Percentiles rank a stretch among this genome's conserved stretches.
phyloP scores from a whole-genome alignment of 2,329 filamentous ascomycete species.

The Colletotrichum australisinense region DNA sequence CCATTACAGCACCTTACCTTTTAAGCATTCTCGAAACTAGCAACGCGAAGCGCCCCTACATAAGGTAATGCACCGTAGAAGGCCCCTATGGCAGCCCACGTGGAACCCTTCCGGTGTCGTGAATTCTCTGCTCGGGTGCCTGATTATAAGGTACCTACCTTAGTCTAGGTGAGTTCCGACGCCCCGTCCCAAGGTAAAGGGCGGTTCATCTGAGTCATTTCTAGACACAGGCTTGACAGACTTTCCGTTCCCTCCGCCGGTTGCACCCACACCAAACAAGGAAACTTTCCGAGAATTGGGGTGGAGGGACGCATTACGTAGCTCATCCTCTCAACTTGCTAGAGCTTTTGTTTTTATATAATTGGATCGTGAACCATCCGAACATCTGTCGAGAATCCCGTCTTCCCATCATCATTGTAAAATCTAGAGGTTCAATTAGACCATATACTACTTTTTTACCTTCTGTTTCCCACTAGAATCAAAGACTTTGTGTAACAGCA shows the following conservation, averaged over 20 bases:
- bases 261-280: slow-evolving; percentile 14
- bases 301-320: slow-evolving; percentile 10
- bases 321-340: neutral
- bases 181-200: neutral
- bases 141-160: too few relatives aligned
- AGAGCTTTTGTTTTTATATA: neutral
- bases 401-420: neutral
- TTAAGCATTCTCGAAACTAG: neutral
- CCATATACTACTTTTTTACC: neutral
- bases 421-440: slow-evolving; percentile 5
- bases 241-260: neutral
- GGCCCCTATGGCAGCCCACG: neutral
- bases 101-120: neutral
- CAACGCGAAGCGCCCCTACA: neutral
- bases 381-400: neutral
- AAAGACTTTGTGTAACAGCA: neutral
- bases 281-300: neutral
- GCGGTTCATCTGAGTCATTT: slow-evolving; percentile 2
- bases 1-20: too few relatives aligned
- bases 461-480: neutral
- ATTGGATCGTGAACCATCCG: slow-evolving; percentile 4
- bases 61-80: neutral
- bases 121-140: neutral
- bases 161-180: neutral
- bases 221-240: neutral